A percentile compares a stretch with the other conserved stretches of the same genome.
Conservation (phyloP, 805 yeast genomes). For the Blastobotrys attinorum region DNA sequence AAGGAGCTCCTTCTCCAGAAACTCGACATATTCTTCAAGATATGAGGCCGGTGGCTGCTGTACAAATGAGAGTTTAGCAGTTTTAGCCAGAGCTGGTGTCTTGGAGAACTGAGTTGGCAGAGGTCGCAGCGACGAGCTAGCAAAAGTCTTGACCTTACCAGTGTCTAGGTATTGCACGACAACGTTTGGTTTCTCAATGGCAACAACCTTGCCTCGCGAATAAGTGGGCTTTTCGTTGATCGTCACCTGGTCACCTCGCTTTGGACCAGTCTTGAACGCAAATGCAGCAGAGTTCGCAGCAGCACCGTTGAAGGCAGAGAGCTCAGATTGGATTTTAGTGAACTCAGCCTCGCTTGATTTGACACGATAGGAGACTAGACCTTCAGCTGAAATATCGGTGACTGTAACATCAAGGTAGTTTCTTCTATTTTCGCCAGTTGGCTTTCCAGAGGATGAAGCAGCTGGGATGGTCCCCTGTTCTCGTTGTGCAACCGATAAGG, state of each 20-base stretch:
- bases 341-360: slow-evolving; percentile 14
- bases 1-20: slow-evolving; percentile 44
- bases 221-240: slow-evolving; percentile 47
- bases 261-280: slow-evolving; percentile 32
- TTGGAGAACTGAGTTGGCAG: slow-evolving; percentile 45
- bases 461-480: slow-evolving; percentile 16
- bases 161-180: slow-evolving; percentile 53
- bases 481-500: slow-evolving; percentile 14
- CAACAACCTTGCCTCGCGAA: slow-evolving; percentile 49
- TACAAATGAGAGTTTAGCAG: slow-evolving; percentile 45
- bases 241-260: slow-evolving; percentile 43
- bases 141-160: slow-evolving; percentile 45
- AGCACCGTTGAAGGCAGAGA: slow-evolving; percentile 24
- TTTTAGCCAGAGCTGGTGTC: slow-evolving; percentile 47
- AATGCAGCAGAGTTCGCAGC: slow-evolving; percentile 25
- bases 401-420: slow-evolving; percentile 31
- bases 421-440: slow-evolving; percentile 16
- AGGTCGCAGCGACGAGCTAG: slow-evolving; percentile 38
- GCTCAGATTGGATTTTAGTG: slow-evolving; percentile 18
- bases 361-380: slow-evolving; percentile 22
- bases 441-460: slow-evolving; percentile 12
- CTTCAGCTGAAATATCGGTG: slow-evolving; percentile 24
- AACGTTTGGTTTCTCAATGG: slow-evolving; percentile 37
- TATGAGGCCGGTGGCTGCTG: slow-evolving; percentile 55
- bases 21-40: slow-evolving; percentile 44